Conservation (phyloP, 768 basidiomycete species). For the Suillus placidus region DNA sequence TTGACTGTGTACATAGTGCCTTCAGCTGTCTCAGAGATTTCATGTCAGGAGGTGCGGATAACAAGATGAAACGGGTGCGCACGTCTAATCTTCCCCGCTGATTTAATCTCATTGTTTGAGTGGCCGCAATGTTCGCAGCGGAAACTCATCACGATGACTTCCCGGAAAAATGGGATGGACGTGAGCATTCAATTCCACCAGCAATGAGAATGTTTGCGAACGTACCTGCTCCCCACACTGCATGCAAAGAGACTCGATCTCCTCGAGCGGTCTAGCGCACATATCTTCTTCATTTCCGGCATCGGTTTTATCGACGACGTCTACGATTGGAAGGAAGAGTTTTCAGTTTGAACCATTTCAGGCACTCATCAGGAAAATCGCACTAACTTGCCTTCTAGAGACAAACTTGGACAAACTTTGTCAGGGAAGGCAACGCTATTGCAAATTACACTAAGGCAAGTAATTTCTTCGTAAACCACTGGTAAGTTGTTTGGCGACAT, state of each 20-base stretch:
- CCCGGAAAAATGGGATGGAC: slow-evolving; percentile 91
- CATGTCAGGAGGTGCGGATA: not conserved
- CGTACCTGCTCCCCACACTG: slow-evolving; percentile 86
- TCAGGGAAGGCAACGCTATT: no score
- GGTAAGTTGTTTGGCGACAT: no score
- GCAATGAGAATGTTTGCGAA: slow-evolving; percentile 8
- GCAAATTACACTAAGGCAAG: no score
- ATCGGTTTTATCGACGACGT: slow-evolving; percentile 55
- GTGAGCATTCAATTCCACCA: slow-evolving; percentile 52
- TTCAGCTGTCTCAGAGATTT: slow-evolving; percentile 55
- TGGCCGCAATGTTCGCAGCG: slow-evolving; percentile 91
- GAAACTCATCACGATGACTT: slow-evolving; percentile 97
- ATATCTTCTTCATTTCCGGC: slow-evolving; percentile 41
- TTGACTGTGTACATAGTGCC: slow-evolving; percentile 82
- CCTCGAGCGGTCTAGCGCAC: slow-evolving; percentile 62
- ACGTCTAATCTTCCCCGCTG: slow-evolving; percentile 87
- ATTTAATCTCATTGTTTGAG: slow-evolving; percentile 92
- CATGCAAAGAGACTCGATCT: slow-evolving; percentile 94
- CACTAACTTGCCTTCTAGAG: no score
- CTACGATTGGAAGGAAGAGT: no score
- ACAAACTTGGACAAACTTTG: no score
- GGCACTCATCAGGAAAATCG: no score
- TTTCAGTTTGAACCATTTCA: no score
- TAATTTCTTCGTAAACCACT: no score
- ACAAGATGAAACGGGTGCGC: slow-evolving; percentile 29